Conservation (phyloP, 1,284 basidiomycete genomes). For the Sporisorium exsertum region DNA sequence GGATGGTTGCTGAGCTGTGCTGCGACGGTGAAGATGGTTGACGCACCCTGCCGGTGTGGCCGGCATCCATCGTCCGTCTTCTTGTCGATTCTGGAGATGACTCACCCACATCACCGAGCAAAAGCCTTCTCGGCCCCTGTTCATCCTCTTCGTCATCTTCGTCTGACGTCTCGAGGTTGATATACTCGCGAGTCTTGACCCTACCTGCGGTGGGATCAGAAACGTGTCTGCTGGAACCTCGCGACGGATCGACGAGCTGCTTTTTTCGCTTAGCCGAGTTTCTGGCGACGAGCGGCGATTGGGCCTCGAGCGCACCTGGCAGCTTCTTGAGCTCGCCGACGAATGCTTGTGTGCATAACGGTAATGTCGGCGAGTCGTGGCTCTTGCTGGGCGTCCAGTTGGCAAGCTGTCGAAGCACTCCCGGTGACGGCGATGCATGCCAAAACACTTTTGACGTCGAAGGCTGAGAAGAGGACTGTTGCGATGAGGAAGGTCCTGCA, state of each 20-base stretch:
- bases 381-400: slow-evolving; percentile 37
- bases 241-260: slow-evolving; percentile 11
- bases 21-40: slow-evolving; percentile 9
- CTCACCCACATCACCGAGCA: slow-evolving; percentile 38
- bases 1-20: slow-evolving; percentile 7
- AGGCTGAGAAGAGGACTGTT: slow-evolving; percentile 48
- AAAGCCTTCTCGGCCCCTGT: slow-evolving; percentile 16
- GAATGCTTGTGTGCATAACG: slow-evolving; percentile 49
- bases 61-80: slow-evolving; percentile 38
- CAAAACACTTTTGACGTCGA: slow-evolving; percentile 50
- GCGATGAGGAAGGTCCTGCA: slow-evolving; percentile 38
- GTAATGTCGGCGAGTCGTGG: slow-evolving; percentile 44
- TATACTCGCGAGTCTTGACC: slow-evolving; percentile 14
- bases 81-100: slow-evolving; percentile 44
- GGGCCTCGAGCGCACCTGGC: slow-evolving; percentile 24
- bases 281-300: slow-evolving; percentile 36
- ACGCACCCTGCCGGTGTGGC: slow-evolving; percentile 37
- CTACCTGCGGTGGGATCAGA: slow-evolving; percentile 22
- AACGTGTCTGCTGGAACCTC: slow-evolving; percentile 12
- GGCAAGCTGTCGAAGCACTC: slow-evolving; percentile 30
- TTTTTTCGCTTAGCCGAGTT: slow-evolving; percentile 37
- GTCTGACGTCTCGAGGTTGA: slow-evolving; percentile 19
- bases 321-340: slow-evolving; percentile 49
- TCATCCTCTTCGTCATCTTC: slow-evolving; percentile 12
- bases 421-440: slow-evolving; percentile 49